Conservation (phyloP, 192 early-diverging fungal species). For the Piromyces sp. region DNA sequence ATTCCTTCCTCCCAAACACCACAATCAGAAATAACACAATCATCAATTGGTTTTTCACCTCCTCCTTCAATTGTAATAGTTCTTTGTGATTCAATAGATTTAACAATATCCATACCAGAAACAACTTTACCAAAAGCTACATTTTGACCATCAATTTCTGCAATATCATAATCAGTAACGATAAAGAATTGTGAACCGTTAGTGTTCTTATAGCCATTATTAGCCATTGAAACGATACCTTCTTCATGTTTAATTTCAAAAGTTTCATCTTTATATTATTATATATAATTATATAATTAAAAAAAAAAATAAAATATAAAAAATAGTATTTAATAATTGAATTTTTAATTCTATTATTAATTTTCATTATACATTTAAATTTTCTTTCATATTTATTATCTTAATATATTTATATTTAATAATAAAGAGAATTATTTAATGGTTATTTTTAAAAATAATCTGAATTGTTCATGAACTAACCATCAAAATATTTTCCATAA, state of each 20-base stretch:
- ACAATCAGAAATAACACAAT: slow-evolving; percentile 54
- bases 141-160: slow-evolving; percentile 56
- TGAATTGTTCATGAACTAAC: slow-evolving; percentile 6
- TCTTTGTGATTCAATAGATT: slow-evolving; percentile 9
- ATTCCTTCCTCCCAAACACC: slow-evolving; percentile 35
- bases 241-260: not conserved
- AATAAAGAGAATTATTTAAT: too few species aligned
- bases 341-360: too few species aligned
- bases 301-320: too few species aligned
- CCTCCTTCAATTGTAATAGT: slow-evolving; percentile 21
- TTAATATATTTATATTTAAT: too few species aligned
- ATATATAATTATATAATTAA: too few species aligned
- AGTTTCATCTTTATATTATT: not conserved
- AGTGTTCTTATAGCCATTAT: slow-evolving; percentile 46
- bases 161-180: slow-evolving; percentile 38
- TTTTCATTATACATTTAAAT: too few species aligned
- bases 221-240: slow-evolving; percentile 55
- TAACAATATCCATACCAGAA: not conserved
- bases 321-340: too few species aligned
- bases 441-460: too few species aligned
- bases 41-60: slow-evolving; percentile 33
- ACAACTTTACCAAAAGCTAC: slow-evolving; percentile 59
- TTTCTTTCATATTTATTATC: too few species aligned
- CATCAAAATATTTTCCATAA: slow-evolving; percentile 55
- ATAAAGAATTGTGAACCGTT: slow-evolving; percentile 78